Conservation (phyloP, 371 early-diverging fungal genomes). For the Smittium culicis region DNA sequence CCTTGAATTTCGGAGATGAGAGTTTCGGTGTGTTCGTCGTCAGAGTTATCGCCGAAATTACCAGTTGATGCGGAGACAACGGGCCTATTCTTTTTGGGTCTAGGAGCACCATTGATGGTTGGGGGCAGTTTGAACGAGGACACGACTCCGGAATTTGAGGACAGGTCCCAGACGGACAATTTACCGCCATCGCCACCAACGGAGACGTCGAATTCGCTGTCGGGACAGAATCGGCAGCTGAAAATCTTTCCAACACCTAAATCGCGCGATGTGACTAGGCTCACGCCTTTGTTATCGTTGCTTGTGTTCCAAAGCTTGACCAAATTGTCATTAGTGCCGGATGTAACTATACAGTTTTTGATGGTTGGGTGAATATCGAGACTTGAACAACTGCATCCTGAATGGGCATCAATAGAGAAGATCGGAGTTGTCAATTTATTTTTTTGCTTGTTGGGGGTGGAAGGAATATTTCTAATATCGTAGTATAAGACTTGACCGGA, state of each 20-base stretch:
- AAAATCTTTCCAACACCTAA: constrained; percentile 80
- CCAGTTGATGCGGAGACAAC: constrained; percentile 2
- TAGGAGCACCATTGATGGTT: not conserved
- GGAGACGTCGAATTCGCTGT: constrained; percentile 64
- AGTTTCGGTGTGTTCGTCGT: not conserved
- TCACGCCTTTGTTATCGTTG: constrained; percentile 45
- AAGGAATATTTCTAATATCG: constrained; percentile 51
- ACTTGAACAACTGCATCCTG: constrained; percentile 60
- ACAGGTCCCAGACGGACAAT: constrained; percentile 80
- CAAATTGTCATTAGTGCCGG: constrained; percentile 70
- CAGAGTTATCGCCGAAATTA: constrained; percentile 4
- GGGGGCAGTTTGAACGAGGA: constrained; percentile 12
- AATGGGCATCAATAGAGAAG: constrained; percentile 85
- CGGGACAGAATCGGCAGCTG: constrained; percentile 67
- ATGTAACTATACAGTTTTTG: constrained; percentile 65
- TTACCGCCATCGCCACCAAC: constrained; percentile 78
- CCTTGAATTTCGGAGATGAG: constrained; percentile 3
- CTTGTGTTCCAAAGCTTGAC: constrained; percentile 75
- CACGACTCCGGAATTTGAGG: constrained; percentile 65
- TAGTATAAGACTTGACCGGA: constrained; percentile 75
- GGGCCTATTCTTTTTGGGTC: not conserved
- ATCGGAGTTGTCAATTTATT: constrained; percentile 36
- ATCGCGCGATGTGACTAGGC: constrained; percentile 64
- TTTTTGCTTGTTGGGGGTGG: constrained; percentile 12
- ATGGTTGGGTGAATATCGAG: constrained; percentile 68